Percentiles rank a stretch among this genome's conserved stretches.
phyloP scores from a whole-genome alignment of 1,139 yeast species.

The Saccharomyces hybrid region DNA sequence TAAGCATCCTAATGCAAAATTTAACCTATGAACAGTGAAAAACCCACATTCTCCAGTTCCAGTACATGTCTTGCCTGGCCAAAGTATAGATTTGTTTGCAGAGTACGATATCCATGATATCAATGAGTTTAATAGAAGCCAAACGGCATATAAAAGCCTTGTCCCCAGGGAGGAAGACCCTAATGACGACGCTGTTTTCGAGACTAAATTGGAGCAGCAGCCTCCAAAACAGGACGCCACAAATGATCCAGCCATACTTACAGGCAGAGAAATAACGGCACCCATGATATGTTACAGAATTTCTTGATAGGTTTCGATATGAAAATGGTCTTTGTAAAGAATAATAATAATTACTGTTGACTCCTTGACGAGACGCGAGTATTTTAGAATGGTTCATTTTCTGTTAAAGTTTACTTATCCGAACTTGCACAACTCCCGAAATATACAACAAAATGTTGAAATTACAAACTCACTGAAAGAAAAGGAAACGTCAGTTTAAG shows the following conservation, averaged over 20 bases:
- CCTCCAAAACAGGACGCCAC: constrained; percentile 81
- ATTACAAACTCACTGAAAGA: too few relatives aligned
- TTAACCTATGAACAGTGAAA: constrained; percentile 84
- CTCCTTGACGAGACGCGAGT: not conserved
- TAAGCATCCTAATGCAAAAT: constrained; percentile 75
- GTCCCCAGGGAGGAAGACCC: constrained; percentile 71
- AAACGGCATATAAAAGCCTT: constrained; percentile 74
- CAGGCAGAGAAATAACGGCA: constrained; percentile 62
- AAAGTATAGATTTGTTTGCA: constrained; percentile 68
- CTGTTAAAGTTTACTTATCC: not conserved
- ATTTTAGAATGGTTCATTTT: not conserved
- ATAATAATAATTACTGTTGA: not conserved
- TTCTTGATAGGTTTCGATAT: not conserved
- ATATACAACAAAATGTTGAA: not conserved
- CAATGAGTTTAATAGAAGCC: constrained; percentile 69
- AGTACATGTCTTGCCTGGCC: constrained; percentile 71
- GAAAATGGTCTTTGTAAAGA: not conserved
- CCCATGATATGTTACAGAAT: constrained; percentile 49
- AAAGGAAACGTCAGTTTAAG: not conserved
- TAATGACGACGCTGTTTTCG: constrained; percentile 40
- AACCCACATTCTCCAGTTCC: constrained; percentile 84
- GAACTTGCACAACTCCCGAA: not conserved
- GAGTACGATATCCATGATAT: constrained; percentile 80
- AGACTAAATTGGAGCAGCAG: constrained; percentile 65
- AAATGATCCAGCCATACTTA: constrained; percentile 56